Percentiles rank a stretch among this genome's conserved stretches.
Evolutionary conservation across 208 protist genomes (phyloP).

Genomic region (Leishmania mexicana): DNA sequence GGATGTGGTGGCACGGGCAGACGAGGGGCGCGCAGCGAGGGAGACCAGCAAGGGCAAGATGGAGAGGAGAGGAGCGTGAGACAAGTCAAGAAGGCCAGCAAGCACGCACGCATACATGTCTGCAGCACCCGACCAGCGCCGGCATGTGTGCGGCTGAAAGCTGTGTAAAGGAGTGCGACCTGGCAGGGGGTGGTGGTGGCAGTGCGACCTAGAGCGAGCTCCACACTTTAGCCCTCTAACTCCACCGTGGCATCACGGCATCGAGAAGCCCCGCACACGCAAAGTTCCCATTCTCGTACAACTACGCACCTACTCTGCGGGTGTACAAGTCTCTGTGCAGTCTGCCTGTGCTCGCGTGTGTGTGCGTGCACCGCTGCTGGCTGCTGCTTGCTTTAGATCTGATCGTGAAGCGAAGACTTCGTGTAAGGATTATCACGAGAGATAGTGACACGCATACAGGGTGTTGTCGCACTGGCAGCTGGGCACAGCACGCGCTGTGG

Average conservation of each 20-base stretch:
- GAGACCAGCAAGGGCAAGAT: not conserved
- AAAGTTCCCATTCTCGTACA: not conserved
- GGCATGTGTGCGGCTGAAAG: not conserved
- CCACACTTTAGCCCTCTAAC: not conserved
- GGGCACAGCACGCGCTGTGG: not conserved
- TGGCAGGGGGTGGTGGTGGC: not conserved
- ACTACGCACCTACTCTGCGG: not conserved
- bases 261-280: not conserved
- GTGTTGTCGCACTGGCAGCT: not conserved
- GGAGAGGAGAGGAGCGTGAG: not conserved
- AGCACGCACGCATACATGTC: not conserved
- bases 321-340: not conserved
- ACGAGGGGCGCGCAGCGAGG: not conserved
- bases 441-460: not conserved
- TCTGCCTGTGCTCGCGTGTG: slow-evolving; percentile 4
- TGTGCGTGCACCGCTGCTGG: not conserved
- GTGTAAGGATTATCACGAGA: not conserved
- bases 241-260: not conserved
- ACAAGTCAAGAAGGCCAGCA: not conserved
- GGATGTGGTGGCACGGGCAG: not conserved
- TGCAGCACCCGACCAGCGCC: not conserved
- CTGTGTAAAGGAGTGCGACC: not conserved
- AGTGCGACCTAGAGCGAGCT: not conserved
- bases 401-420: not conserved
- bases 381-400: not conserved